A percentile compares a stretch with the other conserved stretches of the same genome.
phyloP scores from a whole-genome alignment of 495 filamentous ascomycete genomes.

The Niebla homalea region DNA sequence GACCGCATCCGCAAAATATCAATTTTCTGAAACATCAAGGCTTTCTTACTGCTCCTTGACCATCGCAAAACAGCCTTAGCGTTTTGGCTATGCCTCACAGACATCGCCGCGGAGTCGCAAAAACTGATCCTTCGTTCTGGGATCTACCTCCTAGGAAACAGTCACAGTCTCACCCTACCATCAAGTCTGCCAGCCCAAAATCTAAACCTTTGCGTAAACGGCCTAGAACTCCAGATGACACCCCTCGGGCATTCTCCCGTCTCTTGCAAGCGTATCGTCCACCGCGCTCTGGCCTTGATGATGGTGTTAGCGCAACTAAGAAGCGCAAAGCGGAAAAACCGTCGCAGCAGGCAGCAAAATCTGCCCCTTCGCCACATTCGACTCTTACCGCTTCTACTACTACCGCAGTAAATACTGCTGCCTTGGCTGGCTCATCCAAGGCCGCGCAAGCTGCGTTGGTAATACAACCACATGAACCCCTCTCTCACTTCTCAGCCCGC shows the following conservation, averaged over 20 bases:
- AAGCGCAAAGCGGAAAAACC: conserved; percentile 9
- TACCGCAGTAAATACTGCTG: background rate
- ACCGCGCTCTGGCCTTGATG: conserved; percentile 52
- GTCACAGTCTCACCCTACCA: conserved; percentile 8
- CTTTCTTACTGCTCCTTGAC: background rate
- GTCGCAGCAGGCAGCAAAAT: conserved; percentile 6
- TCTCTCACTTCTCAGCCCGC: conserved; percentile 70
- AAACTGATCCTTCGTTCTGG: conserved; percentile 33
- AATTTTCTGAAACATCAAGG: too few relatives aligned
- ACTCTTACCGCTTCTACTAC: conserved; percentile 13
- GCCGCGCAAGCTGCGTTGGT: conserved; percentile 28
- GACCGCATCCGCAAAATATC: too few relatives aligned
- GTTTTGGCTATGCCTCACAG: conserved; percentile 61
- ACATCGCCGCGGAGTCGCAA: conserved; percentile 48
- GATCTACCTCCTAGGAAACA: conserved; percentile 55
- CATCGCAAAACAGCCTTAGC: background rate
- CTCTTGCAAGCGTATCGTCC: conserved; percentile 54
- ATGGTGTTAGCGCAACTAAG: conserved; percentile 32
- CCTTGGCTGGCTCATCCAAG: background rate
- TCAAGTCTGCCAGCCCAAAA: conserved; percentile 13
- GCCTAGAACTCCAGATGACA: conserved; percentile 52
- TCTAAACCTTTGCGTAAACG: conserved; percentile 36
- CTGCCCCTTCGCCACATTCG: conserved; percentile 6
- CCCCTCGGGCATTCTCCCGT: conserved; percentile 70
- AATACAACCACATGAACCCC: conserved; percentile 68